A percentile compares a stretch with the other conserved stretches of the same genome.
These are phyloP conservation scores for Lodderomyces jiufengensis DNA, from an alignment of 1,139 yeast genomes.

Conservation along the genomic window DNA sequence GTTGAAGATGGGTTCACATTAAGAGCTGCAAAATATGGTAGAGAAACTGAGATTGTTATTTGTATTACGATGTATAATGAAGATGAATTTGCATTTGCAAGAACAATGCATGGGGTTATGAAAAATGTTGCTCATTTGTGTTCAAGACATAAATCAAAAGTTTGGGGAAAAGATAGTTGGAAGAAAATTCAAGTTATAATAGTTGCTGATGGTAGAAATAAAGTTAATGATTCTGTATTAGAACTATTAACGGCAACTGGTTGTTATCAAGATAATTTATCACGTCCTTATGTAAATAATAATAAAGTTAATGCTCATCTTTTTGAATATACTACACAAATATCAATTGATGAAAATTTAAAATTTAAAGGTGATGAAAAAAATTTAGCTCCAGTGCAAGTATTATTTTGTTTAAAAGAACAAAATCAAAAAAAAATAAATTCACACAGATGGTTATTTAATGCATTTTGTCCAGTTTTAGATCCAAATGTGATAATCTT, in stretches of 20 bases:
- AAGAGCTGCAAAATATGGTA: constrained; percentile 76
- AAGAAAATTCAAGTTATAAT: constrained; percentile 87
- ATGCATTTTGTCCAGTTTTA: constrained; percentile 84
- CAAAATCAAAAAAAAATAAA: constrained; percentile 85
- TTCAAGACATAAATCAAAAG: constrained; percentile 70
- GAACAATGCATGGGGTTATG: constrained; percentile 93
- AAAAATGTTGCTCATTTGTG: constrained; percentile 85
- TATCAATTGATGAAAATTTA: constrained; percentile 77
- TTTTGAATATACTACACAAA: constrained; percentile 91
- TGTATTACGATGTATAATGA: constrained; percentile 97
- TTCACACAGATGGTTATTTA: constrained; percentile 93
- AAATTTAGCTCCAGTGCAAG: constrained; percentile 88
- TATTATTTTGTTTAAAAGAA: constrained; percentile 85
- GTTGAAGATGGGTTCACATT: constrained; percentile 76
- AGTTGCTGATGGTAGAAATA: constrained; percentile 90
- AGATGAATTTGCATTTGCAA: constrained; percentile 79
- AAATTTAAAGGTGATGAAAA: constrained; percentile 77
- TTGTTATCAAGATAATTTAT: constrained; percentile 93
- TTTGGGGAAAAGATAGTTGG: constrained; percentile 97
- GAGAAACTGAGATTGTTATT: constrained; percentile 85
- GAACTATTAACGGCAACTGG: constrained; percentile 91
- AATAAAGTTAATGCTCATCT: constrained; percentile 88
- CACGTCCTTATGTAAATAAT: constrained; percentile 88
- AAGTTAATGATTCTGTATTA: constrained; percentile 74
- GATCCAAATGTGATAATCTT: constrained; percentile 85